Conservation (phyloP, 352 stramenopile genomes). For the Ophiocytium majus region DNA sequence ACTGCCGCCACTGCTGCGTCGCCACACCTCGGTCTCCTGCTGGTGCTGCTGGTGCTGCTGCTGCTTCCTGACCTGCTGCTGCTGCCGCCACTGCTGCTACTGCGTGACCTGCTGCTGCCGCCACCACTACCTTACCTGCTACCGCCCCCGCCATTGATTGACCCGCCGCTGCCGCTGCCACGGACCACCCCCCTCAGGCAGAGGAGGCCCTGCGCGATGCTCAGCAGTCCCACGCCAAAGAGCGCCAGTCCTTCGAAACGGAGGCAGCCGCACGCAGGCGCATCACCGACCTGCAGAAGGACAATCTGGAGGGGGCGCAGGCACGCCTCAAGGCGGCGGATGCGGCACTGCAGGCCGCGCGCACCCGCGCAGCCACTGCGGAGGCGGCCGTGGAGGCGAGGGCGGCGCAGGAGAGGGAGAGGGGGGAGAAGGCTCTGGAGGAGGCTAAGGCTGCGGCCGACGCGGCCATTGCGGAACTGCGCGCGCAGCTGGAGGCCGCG, state of each 20-base stretch:
- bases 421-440: not conserved
- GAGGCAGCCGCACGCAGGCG: not conserved
- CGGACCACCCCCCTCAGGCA: not conserved
- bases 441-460: not conserved
- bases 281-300: not conserved
- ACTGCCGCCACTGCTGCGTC: too few relatives aligned
- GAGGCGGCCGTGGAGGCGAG: not conserved
- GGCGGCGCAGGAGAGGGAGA: not conserved
- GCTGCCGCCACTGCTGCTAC: not conserved
- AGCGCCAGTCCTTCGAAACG: not conserved
- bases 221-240: not conserved
- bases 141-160: not conserved
- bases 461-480: not conserved
- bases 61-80: not conserved
- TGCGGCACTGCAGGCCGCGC: not conserved
- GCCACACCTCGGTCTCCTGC: too few relatives aligned
- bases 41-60: not conserved
- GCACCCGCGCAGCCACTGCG: not conserved
- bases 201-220: not conserved
- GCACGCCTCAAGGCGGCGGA: not conserved
- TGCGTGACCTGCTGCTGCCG: not conserved
- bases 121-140: not conserved
- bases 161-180: not conserved
- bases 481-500: not conserved
- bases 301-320: not conserved